These are phyloP conservation scores for Apiospora arundinis DNA, from an alignment of 2,329 filamentous ascomycete species.

Conservation along the genomic window DNA sequence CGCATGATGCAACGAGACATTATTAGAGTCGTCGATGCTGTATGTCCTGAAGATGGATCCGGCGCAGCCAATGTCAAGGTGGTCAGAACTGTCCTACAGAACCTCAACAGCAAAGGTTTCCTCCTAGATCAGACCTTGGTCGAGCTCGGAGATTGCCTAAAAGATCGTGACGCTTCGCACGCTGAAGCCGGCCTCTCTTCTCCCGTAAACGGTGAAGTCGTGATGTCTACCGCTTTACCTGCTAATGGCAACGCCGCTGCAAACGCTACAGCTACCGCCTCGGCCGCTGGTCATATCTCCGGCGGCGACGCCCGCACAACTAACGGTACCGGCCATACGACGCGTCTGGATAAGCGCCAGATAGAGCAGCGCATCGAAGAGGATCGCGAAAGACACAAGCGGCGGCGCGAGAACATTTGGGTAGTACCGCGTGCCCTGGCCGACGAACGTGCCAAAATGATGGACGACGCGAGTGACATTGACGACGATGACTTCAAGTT, in stretches of 20 bases:
- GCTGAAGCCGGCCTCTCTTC: slow-evolving; percentile 61
- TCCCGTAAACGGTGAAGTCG: slow-evolving; percentile 49
- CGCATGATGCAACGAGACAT: slow-evolving; percentile 97
- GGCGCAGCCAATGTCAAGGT: slow-evolving; percentile 95
- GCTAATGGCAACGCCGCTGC: slow-evolving; percentile 42
- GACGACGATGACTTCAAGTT: slow-evolving; percentile 85
- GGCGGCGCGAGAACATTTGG: slow-evolving; percentile 92
- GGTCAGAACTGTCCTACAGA: slow-evolving; percentile 78
- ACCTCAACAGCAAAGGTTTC: slow-evolving; percentile 73
- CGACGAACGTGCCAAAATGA: slow-evolving; percentile 80
- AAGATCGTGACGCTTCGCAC: slow-evolving; percentile 73
- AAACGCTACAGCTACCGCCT: slow-evolving; percentile 35
- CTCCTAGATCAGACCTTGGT: slow-evolving; percentile 75
- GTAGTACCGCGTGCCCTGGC: slow-evolving; percentile 71
- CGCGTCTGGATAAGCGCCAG: slow-evolving; percentile 76
- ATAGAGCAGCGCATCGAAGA: slow-evolving; percentile 97
- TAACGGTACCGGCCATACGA: slow-evolving; percentile 36
- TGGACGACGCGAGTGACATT: slow-evolving; percentile 86
- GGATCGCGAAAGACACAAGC: slow-evolving; percentile 92
- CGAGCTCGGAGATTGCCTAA: slow-evolving; percentile 84
- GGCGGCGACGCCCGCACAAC: slow-evolving; percentile 33
- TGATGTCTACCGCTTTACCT: slow-evolving; percentile 39
- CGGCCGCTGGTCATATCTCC: slow-evolving; percentile 43
- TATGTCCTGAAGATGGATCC: slow-evolving; percentile 84
- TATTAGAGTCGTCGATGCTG: slow-evolving; percentile 86